Evolutionary conservation across 2,329 filamentous ascomycete species (phyloP).

Genomic region (Blastomyces percursus): DNA sequence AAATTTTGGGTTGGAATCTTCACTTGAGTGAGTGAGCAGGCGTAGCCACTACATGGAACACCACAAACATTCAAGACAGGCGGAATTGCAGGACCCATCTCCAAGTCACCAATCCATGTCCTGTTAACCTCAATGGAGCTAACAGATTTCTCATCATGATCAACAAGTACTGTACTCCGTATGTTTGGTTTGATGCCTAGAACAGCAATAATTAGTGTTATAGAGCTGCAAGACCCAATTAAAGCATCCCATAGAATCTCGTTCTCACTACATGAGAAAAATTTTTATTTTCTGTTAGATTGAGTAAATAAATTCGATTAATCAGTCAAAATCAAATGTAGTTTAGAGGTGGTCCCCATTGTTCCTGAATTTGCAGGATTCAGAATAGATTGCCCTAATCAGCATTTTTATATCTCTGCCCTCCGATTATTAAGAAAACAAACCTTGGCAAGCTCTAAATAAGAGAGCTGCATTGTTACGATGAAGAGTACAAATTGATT

Average conservation of each 20-base stretch:
- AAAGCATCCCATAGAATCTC: conserved; percentile 7
- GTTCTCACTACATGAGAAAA: conserved; percentile 3
- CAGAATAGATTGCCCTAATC: too few species aligned
- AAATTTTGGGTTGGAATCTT: not conserved
- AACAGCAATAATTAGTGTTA: not conserved
- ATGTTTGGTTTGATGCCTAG: conserved; percentile 12
- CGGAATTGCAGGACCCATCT: conserved; percentile 7
- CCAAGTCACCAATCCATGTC: conserved; percentile 7
- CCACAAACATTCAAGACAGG: conserved; percentile 9
- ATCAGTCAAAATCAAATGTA: too few species aligned
- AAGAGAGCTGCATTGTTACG: too few species aligned
- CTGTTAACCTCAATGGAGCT: conserved; percentile 1
- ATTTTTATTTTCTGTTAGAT: not conserved
- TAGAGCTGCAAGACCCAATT: conserved; percentile 7
- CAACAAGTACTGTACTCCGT: too few species aligned
- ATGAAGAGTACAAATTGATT: too few species aligned
- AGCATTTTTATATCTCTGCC: too few species aligned
- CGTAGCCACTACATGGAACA: too few species aligned
- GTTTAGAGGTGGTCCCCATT: too few species aligned
- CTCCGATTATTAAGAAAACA: too few species aligned
- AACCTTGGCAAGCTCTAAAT: too few species aligned
- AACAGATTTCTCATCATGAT: conserved; percentile 2
- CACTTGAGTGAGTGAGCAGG: not conserved
- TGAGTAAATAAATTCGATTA: not conserved
- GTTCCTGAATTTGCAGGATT: too few species aligned